Percentiles rank a stretch among this genome's conserved stretches.
Evolutionary conservation across 345 rosid genomes (phyloP).

Genomic region (Kandelia obovata): DNA sequence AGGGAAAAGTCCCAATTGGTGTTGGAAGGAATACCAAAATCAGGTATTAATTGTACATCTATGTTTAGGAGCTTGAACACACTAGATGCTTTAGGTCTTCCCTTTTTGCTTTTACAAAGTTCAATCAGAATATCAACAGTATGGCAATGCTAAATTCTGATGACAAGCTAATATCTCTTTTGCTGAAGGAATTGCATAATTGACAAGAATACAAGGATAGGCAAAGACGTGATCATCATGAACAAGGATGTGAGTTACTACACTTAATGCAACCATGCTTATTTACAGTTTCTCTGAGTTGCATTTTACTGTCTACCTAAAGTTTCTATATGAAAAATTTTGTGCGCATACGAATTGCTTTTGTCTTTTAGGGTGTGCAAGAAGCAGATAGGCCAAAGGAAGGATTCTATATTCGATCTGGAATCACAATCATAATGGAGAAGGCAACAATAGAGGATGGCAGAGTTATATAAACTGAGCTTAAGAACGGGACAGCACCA

Average conservation of each 20-base stretch:
- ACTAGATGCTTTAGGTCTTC: neutral
- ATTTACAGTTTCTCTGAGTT: neutral
- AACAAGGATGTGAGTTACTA: slow-evolving; percentile 66
- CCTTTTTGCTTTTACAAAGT: neutral
- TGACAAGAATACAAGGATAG: slow-evolving; percentile 90
- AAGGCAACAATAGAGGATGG: slow-evolving; percentile 87
- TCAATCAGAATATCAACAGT: neutral
- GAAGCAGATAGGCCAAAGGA: slow-evolving; percentile 79
- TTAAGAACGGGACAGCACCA: neutral
- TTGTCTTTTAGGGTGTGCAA: slow-evolving; percentile 55
- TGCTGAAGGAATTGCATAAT: slow-evolving; percentile 76
- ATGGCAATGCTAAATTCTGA: slow-evolving; percentile 5
- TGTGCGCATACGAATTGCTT: slow-evolving; percentile 1
- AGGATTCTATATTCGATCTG: slow-evolving; percentile 80
- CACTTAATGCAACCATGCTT: neutral
- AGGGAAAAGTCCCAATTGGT: slow-evolving; percentile 84
- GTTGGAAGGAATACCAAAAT: slow-evolving; percentile 80
- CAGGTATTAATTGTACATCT: slow-evolving; percentile 30
- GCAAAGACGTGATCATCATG: slow-evolving; percentile 70
- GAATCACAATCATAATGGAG: slow-evolving; percentile 66
- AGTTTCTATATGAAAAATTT: neutral
- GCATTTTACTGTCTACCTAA: too few relatives aligned
- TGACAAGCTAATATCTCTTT: slow-evolving; percentile 3
- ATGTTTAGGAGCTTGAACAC: too few relatives aligned
- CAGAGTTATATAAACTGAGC: slow-evolving; percentile 48